Conservation (phyloP, 805 yeast genomes). For the Hanseniaspora lachancei region DNA sequence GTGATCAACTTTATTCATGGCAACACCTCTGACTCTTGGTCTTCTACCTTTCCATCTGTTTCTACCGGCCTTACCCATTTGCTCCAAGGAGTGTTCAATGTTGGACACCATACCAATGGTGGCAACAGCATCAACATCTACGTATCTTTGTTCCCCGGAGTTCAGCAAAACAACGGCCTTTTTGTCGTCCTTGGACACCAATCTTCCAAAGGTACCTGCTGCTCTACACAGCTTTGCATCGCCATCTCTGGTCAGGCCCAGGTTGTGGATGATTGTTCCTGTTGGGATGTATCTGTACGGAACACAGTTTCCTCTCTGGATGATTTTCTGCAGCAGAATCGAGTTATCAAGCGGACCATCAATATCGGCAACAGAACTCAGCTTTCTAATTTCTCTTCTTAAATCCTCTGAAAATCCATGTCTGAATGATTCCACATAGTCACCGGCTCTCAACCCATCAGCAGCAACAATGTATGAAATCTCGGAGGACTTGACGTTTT, state of each 20-base stretch:
- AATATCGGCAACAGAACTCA: conserved; percentile 87
- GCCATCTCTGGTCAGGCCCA: conserved; percentile 65
- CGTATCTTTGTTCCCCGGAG: conserved; percentile 88
- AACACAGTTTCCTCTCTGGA: conserved; percentile 87
- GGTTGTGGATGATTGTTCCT: conserved; percentile 78
- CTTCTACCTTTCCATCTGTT: conserved; percentile 82
- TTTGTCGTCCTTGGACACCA: conserved; percentile 64
- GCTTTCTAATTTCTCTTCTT: conserved; percentile 30
- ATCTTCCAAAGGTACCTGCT: conserved; percentile 88
- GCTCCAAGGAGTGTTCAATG: conserved; percentile 76
- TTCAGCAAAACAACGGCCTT: conserved; percentile 70
- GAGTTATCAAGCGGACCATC: conserved; percentile 31
- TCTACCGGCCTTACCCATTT: conserved; percentile 95
- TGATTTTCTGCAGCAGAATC: conserved; percentile 68
- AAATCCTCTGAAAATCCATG: conserved; percentile 70
- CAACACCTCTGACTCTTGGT: conserved; percentile 94
- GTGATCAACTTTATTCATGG: conserved; percentile 94
- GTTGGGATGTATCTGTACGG: conserved; percentile 89
- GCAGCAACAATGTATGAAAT: conserved; percentile 77
- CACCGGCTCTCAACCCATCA: conserved; percentile 88
- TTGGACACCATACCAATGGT: conserved; percentile 89
- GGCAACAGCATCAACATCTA: conserved; percentile 76
- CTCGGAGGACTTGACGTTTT: conserved; percentile 47
- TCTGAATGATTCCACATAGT: conserved; percentile 76
- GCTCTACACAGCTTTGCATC: conserved; percentile 81